These are phyloP conservation scores for Alternaria sp. DNA, from an alignment of 2,329 filamentous ascomycete genomes.

Conservation along the genomic window DNA sequence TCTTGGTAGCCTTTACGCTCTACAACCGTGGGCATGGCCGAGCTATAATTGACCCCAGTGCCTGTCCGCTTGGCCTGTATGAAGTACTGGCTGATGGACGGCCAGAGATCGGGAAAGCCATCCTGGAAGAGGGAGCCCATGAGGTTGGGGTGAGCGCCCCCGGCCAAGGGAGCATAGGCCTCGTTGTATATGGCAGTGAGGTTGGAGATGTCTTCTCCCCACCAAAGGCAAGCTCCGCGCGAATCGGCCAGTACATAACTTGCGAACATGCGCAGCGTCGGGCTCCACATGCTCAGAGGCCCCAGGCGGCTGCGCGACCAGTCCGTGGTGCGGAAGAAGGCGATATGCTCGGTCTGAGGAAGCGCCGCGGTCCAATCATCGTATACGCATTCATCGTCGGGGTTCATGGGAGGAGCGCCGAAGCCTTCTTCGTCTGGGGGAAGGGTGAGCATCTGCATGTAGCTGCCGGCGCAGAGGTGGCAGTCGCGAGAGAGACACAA, in stretches of 20 bases:
- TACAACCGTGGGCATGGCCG: slow-evolving; percentile 28
- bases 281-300: slow-evolving; percentile 31
- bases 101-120: slow-evolving; percentile 40
- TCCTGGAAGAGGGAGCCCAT: slow-evolving; percentile 41
- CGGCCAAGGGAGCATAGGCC: slow-evolving; percentile 35
- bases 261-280: slow-evolving; percentile 38
- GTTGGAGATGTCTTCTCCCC: slow-evolving; percentile 34
- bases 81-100: slow-evolving; percentile 29
- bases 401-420: slow-evolving; percentile 4
- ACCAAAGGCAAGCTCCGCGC: slow-evolving; percentile 43
- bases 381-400: slow-evolving; percentile 1
- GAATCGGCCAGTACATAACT: slow-evolving; percentile 42
- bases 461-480: slow-evolving; percentile 1
- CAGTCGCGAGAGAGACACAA: not conserved
- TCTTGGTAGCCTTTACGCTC: slow-evolving; percentile 40
- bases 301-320: slow-evolving; percentile 39
- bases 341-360: slow-evolving; percentile 40
- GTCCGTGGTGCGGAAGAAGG: slow-evolving; percentile 39
- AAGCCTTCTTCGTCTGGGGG: slow-evolving; percentile 20
- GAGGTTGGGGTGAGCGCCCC: slow-evolving; percentile 35
- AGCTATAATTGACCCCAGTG: slow-evolving; percentile 33
- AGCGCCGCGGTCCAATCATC: slow-evolving; percentile 44
- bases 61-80: slow-evolving; percentile 31
- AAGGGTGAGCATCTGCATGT: slow-evolving; percentile 20
- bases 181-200: slow-evolving; percentile 46